Evolutionary conservation across 2,329 filamentous ascomycete genomes (phyloP), one percentile per base, ranked within the genome.

Genomic region (Colletotrichum aenigma): DNA sequence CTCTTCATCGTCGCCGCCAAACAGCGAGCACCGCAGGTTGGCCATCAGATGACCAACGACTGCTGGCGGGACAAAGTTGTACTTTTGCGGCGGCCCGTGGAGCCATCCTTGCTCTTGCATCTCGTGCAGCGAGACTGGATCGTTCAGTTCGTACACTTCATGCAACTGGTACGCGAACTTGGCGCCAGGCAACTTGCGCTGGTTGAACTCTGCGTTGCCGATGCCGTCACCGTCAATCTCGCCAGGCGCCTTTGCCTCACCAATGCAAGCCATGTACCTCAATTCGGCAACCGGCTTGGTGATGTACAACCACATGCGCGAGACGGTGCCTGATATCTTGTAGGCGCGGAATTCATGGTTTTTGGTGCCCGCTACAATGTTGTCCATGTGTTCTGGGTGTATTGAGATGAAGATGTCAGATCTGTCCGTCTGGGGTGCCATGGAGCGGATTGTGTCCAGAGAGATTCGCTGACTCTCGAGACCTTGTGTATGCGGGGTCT

Each of bases 271-370:
- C 87, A 93, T 91, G 79, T 93, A 93, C 68, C 85, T 88, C 10
- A 94, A 81, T 71, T 89, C 83, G n/a, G 83, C 85, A 12, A 82
- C 79, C 1, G 86, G 89, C 36, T 79, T 83, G 18, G 85, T 90
- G 18, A 87, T 86, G 77, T 92, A 92, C 18, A 94, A 85, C 92
- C 92, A 94, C 78, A 93, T 86, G n/a, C 92, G 90, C 21, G 83
- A 85, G 7, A 93, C 89, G 18, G 87, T 85, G 4, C 84, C 80
- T 3, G 91, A 90, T 26, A 94, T 87, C 65, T 86, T 88, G 83
- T 90, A 93, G 18, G 84, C 83, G 58, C 91, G 86, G 74, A 90
- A 89, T 68, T 93, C 86, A 79, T 92, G 88, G 70, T 91, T 86
- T 70, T 89, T 89, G 4, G 82, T 84, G 3, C 91, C 88, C 12